Evolutionary conservation across 371 early-diverging fungal genomes (phyloP).

Genomic region (Actinomucor elegans): DNA sequence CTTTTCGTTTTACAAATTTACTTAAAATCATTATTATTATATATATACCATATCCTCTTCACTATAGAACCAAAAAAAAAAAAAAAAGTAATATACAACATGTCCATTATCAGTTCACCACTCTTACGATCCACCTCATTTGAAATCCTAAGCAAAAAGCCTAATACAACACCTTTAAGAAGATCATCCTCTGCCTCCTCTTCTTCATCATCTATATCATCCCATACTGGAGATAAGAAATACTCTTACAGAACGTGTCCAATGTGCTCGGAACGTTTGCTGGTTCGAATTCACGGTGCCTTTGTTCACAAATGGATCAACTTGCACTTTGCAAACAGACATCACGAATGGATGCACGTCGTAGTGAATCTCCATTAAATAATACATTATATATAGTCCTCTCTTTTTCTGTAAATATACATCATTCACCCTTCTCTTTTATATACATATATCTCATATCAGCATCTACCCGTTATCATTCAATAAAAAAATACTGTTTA

Average conservation of each 20-base stretch:
- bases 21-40: neutral
- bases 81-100: neutral
- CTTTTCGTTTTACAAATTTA: neutral
- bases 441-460: too few relatives aligned
- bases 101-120: slow-evolving; percentile 14
- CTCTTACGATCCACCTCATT: slow-evolving; percentile 10
- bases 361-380: slow-evolving; percentile 46
- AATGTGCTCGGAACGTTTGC: slow-evolving; percentile 47
- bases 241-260: slow-evolving; percentile 48
- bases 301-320: slow-evolving; percentile 54
- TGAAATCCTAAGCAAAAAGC: slow-evolving; percentile 8
- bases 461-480: too few relatives aligned
- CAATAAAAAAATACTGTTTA: neutral
- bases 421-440: too few relatives aligned
- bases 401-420: neutral
- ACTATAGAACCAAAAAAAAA: neutral
- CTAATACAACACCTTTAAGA: slow-evolving; percentile 4
- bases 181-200: slow-evolving; percentile 11
- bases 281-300: slow-evolving; percentile 48
- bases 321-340: slow-evolving; percentile 43
- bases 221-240: slow-evolving; percentile 13
- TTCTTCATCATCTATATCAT: slow-evolving; percentile 4
- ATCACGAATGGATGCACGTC: slow-evolving; percentile 52
- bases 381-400: neutral
- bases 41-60: neutral